phyloP scores from a whole-genome alignment of 495 filamentous ascomycete genomes.

The Usnea hakonensis region DNA sequence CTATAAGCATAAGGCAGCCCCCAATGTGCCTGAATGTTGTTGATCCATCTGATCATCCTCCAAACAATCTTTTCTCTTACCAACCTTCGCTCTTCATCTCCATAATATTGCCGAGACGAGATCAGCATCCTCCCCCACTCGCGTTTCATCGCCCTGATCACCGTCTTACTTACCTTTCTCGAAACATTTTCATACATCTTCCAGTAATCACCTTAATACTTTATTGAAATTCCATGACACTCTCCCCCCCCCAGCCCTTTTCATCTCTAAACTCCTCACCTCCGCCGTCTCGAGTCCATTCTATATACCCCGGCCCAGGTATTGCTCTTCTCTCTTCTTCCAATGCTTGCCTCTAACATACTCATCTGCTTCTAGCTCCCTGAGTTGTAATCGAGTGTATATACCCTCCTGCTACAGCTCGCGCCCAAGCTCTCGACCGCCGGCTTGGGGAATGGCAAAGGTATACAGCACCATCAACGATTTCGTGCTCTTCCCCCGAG shows the following conservation, averaged over 20 bases:
- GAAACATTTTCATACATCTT: background rate
- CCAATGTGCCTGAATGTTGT: slow-evolving; percentile 12
- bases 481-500: slow-evolving; percentile 25
- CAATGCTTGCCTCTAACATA: background rate
- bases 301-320: background rate
- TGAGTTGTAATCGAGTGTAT: background rate
- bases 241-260: background rate
- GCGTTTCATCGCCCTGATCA: slow-evolving; percentile 11
- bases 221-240: background rate
- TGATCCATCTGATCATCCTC: slow-evolving; percentile 11
- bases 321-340: background rate
- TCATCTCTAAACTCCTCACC: background rate
- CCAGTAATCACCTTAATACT: slow-evolving; percentile 4
- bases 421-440: background rate
- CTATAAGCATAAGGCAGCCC: slow-evolving; percentile 17
- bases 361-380: slow-evolving; percentile 5
- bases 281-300: slow-evolving; percentile 1
- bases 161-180: slow-evolving; percentile 3
- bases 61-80: slow-evolving; percentile 7
- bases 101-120: slow-evolving; percentile 4
- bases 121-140: slow-evolving; percentile 8
- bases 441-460: slow-evolving; percentile 19
- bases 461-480: slow-evolving; percentile 19
- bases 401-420: background rate
- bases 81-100: background rate